phyloP scores from a whole-genome alignment of 495 filamentous ascomycete genomes.

The Penicillium bialowiezense region DNA sequence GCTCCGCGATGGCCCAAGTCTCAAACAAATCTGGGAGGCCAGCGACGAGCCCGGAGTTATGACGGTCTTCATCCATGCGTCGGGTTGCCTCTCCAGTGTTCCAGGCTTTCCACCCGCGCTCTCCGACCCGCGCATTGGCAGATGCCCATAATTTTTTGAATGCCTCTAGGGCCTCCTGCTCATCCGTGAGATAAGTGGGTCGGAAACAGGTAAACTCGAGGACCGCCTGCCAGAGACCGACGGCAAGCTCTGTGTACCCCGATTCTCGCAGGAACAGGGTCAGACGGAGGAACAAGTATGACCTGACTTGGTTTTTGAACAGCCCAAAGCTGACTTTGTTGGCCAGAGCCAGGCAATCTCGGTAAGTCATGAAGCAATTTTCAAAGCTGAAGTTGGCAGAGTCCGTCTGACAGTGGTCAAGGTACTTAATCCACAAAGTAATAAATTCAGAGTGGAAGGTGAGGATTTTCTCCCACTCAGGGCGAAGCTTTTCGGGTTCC shows the following conservation, averaged over 20 bases:
- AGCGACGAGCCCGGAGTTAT: slow-evolving; percentile 17
- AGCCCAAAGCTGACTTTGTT: slow-evolving; percentile 20
- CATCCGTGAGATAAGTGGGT: slow-evolving; percentile 28
- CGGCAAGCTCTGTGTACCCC: slow-evolving; percentile 74
- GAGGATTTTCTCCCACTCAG: slow-evolving; percentile 63
- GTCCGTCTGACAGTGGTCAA: slow-evolving; percentile 72
- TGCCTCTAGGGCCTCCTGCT: slow-evolving; percentile 27
- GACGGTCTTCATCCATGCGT: neutral
- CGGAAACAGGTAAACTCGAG: slow-evolving; percentile 71
- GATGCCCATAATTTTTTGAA: slow-evolving; percentile 84
- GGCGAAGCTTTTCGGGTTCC: slow-evolving; percentile 60
- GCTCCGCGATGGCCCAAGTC: slow-evolving; percentile 64
- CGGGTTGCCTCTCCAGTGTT: slow-evolving; percentile 19
- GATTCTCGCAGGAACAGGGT: slow-evolving; percentile 74
- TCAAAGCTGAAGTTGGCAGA: slow-evolving; percentile 69
- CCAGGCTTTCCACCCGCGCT: slow-evolving; percentile 72
- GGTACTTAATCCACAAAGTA: slow-evolving; percentile 67
- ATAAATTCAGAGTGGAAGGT: slow-evolving; percentile 56
- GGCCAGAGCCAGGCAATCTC: slow-evolving; percentile 54
- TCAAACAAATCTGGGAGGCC: slow-evolving; percentile 26
- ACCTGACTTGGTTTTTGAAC: slow-evolving; percentile 45
- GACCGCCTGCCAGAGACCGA: slow-evolving; percentile 79
- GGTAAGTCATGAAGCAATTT: slow-evolving; percentile 53
- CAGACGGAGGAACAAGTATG: slow-evolving; percentile 72
- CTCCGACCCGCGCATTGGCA: slow-evolving; percentile 77